Conservation (phyloP, 495 filamentous ascomycete species). For the Podospora appendiculata region DNA sequence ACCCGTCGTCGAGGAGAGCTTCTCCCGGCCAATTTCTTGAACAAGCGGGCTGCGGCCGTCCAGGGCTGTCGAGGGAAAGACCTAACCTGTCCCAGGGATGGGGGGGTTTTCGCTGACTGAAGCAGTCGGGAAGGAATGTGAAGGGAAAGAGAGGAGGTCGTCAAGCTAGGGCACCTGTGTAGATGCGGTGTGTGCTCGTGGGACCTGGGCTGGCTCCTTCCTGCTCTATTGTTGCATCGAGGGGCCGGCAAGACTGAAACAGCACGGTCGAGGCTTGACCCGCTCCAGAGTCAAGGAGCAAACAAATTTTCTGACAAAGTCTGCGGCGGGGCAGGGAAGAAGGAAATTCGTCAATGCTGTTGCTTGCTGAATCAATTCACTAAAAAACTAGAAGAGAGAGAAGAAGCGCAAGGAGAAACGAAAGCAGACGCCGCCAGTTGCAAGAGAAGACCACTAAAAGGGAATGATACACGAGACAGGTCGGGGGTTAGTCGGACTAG, state of each 20-base stretch:
- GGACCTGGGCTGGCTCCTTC: no score
- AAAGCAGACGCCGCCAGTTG: not conserved
- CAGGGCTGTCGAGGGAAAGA: no score
- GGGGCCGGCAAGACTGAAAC: slow-evolving; percentile 19
- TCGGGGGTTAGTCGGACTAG: no score
- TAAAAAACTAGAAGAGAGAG: not conserved
- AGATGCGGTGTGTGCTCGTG: no score
- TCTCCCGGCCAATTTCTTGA: no score
- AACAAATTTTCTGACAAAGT: not conserved
- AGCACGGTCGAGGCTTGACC: slow-evolving; percentile 11
- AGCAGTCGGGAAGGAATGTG: not conserved
- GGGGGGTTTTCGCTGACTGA: not conserved
- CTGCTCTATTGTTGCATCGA: slow-evolving; percentile 17
- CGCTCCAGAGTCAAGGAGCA: slow-evolving; percentile 1
- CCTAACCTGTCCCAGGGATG: no score
- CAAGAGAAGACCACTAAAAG: no score
- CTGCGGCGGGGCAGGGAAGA: not conserved
- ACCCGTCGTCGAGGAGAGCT: not conserved
- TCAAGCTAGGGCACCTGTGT: slow-evolving; percentile 1
- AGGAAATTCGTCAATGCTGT: not conserved
- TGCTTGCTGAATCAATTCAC: not conserved
- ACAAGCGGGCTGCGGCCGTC: no score
- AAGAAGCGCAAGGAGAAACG: not conserved
- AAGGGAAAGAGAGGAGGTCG: slow-evolving; percentile 9
- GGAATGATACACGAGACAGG: no score